Base-by-base conservation (phyloP, 768 basidiomycete species). In the Grammothele lineata region DNA sequence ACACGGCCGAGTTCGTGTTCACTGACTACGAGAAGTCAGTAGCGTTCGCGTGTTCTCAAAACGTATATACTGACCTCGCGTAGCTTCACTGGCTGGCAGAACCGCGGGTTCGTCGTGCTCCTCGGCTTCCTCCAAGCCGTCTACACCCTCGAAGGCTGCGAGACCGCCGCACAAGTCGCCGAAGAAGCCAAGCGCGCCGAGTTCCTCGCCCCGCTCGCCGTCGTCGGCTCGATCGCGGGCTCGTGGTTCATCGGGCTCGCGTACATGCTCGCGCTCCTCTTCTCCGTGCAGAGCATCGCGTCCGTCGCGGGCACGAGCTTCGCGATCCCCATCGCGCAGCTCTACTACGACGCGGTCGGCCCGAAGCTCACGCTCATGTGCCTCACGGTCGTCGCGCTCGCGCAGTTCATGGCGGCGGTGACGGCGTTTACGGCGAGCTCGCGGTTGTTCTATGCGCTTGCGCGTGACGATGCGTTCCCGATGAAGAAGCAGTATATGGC, bases 101-200 rank as follows among this genome's bases (percentile, higher is more conserved):
- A 70, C 26, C 70, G 65, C 40, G 78, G 74, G 19, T 80, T 81
- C 52, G 79, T 80, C 22, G 74, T 79, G 37, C 70, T 80, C 21
- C 67, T 80, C 11, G 79, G 79, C 8, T 80, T 81, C 57, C 70
- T 77, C 3, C 75, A 76, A 71, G 76, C 78, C 5, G 79, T 80
- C 11, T 80, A 80, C 53, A 79, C 79, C 2, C 68, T 80, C 22
- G 79, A 79, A 62, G 79, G 79, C 19, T 80, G 78, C 57, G 79
- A 80, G 57, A 81, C 78, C 4, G 77, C 79, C 33, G 78, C 80
- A n/a, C 79, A 81, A 56, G 73, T 81, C 6, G 79, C 78, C 5
- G 79, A 81, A 59, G 78, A 81, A 58, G 77, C 77, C 25, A 65
- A 70, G 39, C 72, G 74, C 17, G 78, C 78, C 0, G 76, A 78